Base-by-base conservation (phyloP, 2,329 filamentous ascomycete species). In the Cladosporium sp. region DNA sequence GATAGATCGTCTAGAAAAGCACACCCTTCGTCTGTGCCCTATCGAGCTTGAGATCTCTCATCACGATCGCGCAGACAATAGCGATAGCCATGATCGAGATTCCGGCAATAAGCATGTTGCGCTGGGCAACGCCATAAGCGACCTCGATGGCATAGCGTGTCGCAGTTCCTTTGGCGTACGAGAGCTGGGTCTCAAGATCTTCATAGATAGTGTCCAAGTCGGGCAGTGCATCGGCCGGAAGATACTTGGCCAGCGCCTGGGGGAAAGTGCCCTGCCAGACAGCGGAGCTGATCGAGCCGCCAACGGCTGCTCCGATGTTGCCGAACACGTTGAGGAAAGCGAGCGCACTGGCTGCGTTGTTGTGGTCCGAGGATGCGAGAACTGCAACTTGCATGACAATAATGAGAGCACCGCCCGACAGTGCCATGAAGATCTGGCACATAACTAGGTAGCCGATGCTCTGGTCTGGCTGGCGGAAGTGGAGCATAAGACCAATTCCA, bases 331-430 rank as follows among this genome's bases (percentile, higher is more conserved):
- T 68, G 54, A 70, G 64, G 34, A 71, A 65, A 2, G 72, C 72
- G 21, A 74, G 70, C 7, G 70, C 66, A 41, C 68, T 66, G 18
- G 72, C 67, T 32, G 71, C 67, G 64, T 73, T 69, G 36, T 72
- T 68, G 52, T 73, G 72, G 0, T 68, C 68, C 1, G 68, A 67
- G 1, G 84, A 85, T 0, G 86, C 84, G 78, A 89, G 86, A 61
- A 85, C 82, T 12, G 85, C 86, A 71, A 90, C 82, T 73, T 90
- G 84, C 54, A 86, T 82, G 59, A 82, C 82, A 58, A 89, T 84
- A 66, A 86, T 83, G 5, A 88, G 78, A 14, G 84, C 80, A 11
- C 86, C 86, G 3, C 85, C 86, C 3, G 83, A 84, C 36, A 86
- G 80, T 7, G 86, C 84, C 66, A 89, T 83, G 65, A 88, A 81